Conservation (phyloP, 805 yeast species). For the Nakazawaea pomicola region DNA sequence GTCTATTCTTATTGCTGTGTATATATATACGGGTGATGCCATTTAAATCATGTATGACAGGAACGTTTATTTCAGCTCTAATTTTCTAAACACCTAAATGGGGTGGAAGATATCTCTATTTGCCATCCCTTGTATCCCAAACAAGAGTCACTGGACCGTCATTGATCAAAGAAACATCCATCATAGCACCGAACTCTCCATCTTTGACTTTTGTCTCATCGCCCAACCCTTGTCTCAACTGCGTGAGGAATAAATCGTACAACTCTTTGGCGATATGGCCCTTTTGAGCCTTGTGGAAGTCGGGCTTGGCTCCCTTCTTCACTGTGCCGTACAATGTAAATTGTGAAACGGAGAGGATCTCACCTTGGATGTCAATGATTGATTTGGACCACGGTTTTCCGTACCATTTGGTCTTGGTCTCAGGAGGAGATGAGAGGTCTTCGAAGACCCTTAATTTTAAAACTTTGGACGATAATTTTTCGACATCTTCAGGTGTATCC, state of each 20-base stretch:
- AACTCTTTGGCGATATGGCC: constrained; percentile 52
- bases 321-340: constrained; percentile 85
- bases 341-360: constrained; percentile 84
- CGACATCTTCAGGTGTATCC: constrained; percentile 73
- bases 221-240: constrained; percentile 49
- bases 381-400: constrained; percentile 76
- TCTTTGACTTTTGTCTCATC: constrained; percentile 69
- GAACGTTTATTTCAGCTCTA: too few relatives aligned
- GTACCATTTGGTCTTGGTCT: constrained; percentile 45
- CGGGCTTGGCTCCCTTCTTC: constrained; percentile 91
- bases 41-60: too few relatives aligned
- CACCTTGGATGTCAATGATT: constrained; percentile 60
- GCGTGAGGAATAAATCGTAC: constrained; percentile 47
- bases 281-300: constrained; percentile 87
- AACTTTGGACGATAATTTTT: constrained; percentile 62
- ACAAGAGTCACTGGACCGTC: constrained; percentile 93
- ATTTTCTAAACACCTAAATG: too few relatives aligned
- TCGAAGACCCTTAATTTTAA: constrained; percentile 69
- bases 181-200: constrained; percentile 95
- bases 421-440: constrained; percentile 30
- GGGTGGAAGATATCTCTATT: too few relatives aligned
- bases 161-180: constrained; percentile 84
- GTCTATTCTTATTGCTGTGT: too few relatives aligned
- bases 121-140: constrained; percentile 59
- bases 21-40: neutral